Base-by-base conservation (phyloP, 495 filamentous ascomycete species). In the Daldinia grandis region DNA sequence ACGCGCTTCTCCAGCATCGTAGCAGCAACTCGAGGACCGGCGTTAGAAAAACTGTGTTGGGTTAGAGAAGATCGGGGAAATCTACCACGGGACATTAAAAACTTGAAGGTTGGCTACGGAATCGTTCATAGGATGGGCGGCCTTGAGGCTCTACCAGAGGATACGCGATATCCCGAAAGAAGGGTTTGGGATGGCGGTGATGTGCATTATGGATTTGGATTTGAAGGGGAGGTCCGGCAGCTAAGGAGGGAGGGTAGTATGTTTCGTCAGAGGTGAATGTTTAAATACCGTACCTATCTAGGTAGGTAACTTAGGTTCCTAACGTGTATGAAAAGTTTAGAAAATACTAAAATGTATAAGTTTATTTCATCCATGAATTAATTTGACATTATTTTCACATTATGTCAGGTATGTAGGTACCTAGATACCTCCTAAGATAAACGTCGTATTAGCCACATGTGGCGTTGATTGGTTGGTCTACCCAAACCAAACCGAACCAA, bases 1-100 rank as follows among this genome's bases (percentile, higher is more conserved):
- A 78, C 76, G 24, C 72, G 68, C 31, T 80, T 78, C 62, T 79
- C 76, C 37, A 78, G 72, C 62, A 76, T 81, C 50, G 78, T 79
- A 8, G 78, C 78, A 19, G 76, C 80, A 9, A 80, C 80, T 21
- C 72, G 80, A 24, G 79, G 79, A 6, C 70, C 72, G n/a, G 74
- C 70, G 10, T 49, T 81, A 28, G 77, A 80, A 24, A 47, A 47
- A 47, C 19, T 24, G 2, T 6, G 42, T 9, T 47, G 42, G 42
- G 42, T 21, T 21, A 19, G 42, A 47, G 42, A 47, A 19, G 42
- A 24, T 21, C 17, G 42, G 19, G 42, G 42, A 0, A 21, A 47
- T 21, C 19, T 47, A 9, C 65, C 64, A 9, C 19, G 30, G 6
- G 68, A 76, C 2, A 62, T 76, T 7, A 78, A 69, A 58, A 64